Evolutionary conservation across 768 basidiomycete species (phyloP).

Genomic region (Hygrophorus pudorinus): DNA sequence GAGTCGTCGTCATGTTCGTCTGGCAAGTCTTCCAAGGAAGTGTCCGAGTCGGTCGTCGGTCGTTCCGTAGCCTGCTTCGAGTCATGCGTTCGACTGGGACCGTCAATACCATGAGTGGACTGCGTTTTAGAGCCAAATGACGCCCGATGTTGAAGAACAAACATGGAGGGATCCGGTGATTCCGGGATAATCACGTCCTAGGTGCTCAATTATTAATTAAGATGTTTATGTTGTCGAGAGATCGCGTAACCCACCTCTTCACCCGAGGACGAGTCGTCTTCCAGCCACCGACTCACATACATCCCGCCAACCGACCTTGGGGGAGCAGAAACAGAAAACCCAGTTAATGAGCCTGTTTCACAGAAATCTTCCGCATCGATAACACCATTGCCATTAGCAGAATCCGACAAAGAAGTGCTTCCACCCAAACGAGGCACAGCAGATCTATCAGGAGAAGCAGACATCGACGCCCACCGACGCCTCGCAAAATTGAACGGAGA

Average conservation of each 20-base stretch:
- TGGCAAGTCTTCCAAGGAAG: too few species aligned
- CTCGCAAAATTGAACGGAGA: slow-evolving; percentile 56
- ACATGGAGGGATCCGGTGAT: slow-evolving; percentile 9
- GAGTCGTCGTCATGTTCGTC: too few species aligned
- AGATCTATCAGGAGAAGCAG: slow-evolving; percentile 18
- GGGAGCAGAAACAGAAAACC: not conserved
- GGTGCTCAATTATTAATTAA: not conserved
- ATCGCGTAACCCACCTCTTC: slow-evolving; percentile 14
- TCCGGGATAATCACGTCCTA: slow-evolving; percentile 2
- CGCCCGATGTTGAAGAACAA: slow-evolving; percentile 12
- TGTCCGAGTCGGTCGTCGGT: not conserved
- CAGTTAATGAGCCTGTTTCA: not conserved
- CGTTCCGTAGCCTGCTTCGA: not conserved
- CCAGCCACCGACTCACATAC: slow-evolving; percentile 7
- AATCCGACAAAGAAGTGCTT: not conserved
- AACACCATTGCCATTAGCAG: not conserved
- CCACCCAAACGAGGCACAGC: not conserved
- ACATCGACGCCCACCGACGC: slow-evolving; percentile 44
- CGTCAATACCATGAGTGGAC: slow-evolving; percentile 13
- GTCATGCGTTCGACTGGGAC: slow-evolving; percentile 7
- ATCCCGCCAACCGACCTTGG: not conserved
- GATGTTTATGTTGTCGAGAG: not conserved
- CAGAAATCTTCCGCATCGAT: not conserved
- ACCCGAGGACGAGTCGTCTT: slow-evolving; percentile 8
- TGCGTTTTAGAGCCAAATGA: slow-evolving; percentile 7